Evolutionary conservation across 768 basidiomycete genomes (phyloP), one percentile per base, ranked within the genome.

Genomic region (Pleurotus cornucopiae): DNA sequence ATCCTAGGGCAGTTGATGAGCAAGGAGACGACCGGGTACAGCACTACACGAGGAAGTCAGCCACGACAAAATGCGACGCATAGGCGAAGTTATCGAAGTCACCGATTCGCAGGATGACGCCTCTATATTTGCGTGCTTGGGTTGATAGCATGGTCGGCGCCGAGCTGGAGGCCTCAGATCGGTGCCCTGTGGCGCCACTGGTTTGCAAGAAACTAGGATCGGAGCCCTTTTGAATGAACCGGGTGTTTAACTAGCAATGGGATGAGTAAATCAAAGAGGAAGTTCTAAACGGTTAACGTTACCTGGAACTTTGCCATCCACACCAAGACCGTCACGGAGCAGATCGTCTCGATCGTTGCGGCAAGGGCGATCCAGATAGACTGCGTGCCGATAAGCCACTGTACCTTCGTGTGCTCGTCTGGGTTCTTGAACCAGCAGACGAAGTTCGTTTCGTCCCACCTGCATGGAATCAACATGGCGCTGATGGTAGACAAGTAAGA

Each of bases 381-480:
- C 43, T 63, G 62, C 5, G 66, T 67, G 3, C 61, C 65, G 30
- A 65, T 64, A 34, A 68, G 51, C 66, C 67, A 68, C 0, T 54
- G 57, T 21, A 68, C n/a, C 21, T 61, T 58, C 5, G 26, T 23
- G 14, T 47, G n/a, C 3, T 34, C 46, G 39, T 65, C 53, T 1
- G 56, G 34, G 53, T 62, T 63, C 20, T 54, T 49, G 46, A 60
- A 67, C 67, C 66, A 68, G 45, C 67, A 68, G 3, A 58, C 62
- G 11, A 45, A 48, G 23, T 44, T 58, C 4, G 46, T 12, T 16
- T 57, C 58, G 45, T 64, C 58, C 59, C 60, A 66, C 6, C 64
- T 66, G 34, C 5, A 11, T 26, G 18, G 14, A 9, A 13, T 5
- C 18, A 25, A 39, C 23, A 26, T 4, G 9, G 30, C 7, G 18